Percentiles rank a stretch among this genome's conserved stretches.
These are phyloP conservation scores for Chlamydomonas urium DNA, from an alignment of 139 green algal genomes.

Conservation along the genomic window DNA sequence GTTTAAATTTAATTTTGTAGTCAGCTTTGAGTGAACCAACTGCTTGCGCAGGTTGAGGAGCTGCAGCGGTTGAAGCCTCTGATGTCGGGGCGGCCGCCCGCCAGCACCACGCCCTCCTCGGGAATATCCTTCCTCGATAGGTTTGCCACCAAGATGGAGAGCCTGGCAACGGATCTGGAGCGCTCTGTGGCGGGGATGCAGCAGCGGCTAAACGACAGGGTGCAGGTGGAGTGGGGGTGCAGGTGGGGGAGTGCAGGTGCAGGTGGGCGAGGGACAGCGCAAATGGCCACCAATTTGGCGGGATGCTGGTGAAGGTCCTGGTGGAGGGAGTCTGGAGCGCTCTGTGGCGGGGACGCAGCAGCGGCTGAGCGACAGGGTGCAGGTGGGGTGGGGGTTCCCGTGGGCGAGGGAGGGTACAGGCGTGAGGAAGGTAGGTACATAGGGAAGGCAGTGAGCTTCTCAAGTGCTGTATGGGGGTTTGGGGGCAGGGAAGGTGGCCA, in stretches of 20 bases:
- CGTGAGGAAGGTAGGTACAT: too few relatives aligned
- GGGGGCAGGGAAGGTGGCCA: too few relatives aligned
- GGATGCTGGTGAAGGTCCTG: too few relatives aligned
- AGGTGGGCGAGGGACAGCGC: too few relatives aligned
- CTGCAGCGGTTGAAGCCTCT: conserved; percentile 29
- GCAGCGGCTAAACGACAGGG: background rate
- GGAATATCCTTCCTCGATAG: conserved; percentile 27
- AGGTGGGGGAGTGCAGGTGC: too few relatives aligned
- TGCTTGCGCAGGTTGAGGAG: conserved; percentile 42
- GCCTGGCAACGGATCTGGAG: conserved; percentile 30
- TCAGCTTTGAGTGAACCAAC: background rate
- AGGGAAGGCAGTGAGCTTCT: too few relatives aligned
- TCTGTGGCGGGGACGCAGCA: conserved; percentile 14
- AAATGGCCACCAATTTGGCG: too few relatives aligned
- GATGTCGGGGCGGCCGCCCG: background rate
- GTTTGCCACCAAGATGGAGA: conserved; percentile 38
- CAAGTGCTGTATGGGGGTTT: too few relatives aligned
- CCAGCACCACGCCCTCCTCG: background rate
- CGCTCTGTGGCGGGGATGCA: conserved; percentile 15
- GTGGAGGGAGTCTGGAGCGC: too few relatives aligned
- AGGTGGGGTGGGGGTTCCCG: too few relatives aligned
- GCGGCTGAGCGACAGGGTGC: background rate
- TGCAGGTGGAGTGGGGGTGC: too few relatives aligned
- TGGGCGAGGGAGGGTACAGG: too few relatives aligned
- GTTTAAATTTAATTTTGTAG: background rate